A percentile compares a stretch with the other conserved stretches of the same genome.
These are phyloP conservation scores for Phytophthora tentaculata DNA, from an alignment of 352 stramenopile species.

Conservation along the genomic window DNA sequence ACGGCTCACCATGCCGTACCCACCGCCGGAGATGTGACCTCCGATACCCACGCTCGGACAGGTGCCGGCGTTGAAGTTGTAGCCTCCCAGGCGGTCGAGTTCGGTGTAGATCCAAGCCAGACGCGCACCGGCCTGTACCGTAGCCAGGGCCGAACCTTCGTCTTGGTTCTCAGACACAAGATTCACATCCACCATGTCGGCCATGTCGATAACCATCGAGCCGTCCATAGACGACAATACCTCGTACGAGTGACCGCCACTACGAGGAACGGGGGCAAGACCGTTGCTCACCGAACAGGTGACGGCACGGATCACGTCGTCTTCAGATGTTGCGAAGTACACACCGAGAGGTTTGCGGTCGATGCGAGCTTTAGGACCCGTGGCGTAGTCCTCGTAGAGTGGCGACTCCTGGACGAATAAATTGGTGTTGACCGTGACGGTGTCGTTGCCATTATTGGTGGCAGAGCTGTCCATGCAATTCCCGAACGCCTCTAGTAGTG, in stretches of 20 bases:
- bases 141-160: conserved; percentile 43
- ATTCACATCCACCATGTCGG: conserved; percentile 55
- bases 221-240: conserved; percentile 64
- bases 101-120: conserved; percentile 57
- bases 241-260: conserved; percentile 63
- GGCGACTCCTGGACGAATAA: conserved; percentile 45
- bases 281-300: conserved; percentile 44
- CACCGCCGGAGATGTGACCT: conserved; percentile 57
- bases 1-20: conserved; percentile 56
- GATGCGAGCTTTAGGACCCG: conserved; percentile 57
- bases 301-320: conserved; percentile 51
- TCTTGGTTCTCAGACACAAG: conserved; percentile 37
- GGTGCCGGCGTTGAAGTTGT: conserved; percentile 65
- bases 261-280: conserved; percentile 48
- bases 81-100: conserved; percentile 47
- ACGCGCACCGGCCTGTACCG: conserved; percentile 47
- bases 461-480: conserved; percentile 32
- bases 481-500: conserved; percentile 34
- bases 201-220: conserved; percentile 62
- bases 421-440: conserved; percentile 33
- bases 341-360: conserved; percentile 49
- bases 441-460: conserved; percentile 21
- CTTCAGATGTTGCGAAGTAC: conserved; percentile 52
- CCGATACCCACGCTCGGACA: conserved; percentile 61
- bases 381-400: conserved; percentile 55